Evolutionary conservation across 148 eudicot species (phyloP), one percentile per base, ranked within the genome.

Genomic region (Chenopodium quinoa): DNA sequence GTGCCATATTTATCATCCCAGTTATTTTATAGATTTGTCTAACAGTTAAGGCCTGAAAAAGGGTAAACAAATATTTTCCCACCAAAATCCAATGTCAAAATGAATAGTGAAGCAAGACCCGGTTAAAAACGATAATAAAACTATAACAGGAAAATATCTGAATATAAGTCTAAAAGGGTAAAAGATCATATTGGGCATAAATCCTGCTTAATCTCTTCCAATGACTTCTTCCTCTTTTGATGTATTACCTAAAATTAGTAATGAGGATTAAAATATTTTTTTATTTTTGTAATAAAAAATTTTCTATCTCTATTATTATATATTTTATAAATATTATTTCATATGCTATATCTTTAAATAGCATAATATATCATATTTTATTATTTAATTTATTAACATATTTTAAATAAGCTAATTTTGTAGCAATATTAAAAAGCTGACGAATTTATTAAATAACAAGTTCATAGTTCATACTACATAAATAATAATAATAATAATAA

Each of bases 1-100:
- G 99, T 96, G 62, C 99, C 97, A 84, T 93, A 96, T 85, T 96
- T 96, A 81, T 96, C 99, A 89, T 96, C 99, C 99, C 98, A 96
- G 78, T 96, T 90, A 96, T 96, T 67, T 98, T 90, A 84, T 96
- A 96, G 78, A 96, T 96, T 82, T 96, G 99, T 62, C 99, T 89
- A 32, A 94, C 95, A 11, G 99, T 96, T 90, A 97, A 89, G 69
- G 87, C 92, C 99, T 95, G 91, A 40, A 85, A 83, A 81, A 77
- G 32, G 66, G 50, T 8, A 40, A 71, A 75, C 0, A 63, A 47
- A 74, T 29, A 73, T 9, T 78, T 31, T 31, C 56, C 34, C 25
- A 73, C 74, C 27, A 73, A 63, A 62, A 40, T 40, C 27, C 68
- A 56, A 58, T 5, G 23, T 9, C 32, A 48, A 64, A 68, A 17